Evolutionary conservation across 257 asterid species (phyloP).

Genomic region (Forsythia viridissima): DNA sequence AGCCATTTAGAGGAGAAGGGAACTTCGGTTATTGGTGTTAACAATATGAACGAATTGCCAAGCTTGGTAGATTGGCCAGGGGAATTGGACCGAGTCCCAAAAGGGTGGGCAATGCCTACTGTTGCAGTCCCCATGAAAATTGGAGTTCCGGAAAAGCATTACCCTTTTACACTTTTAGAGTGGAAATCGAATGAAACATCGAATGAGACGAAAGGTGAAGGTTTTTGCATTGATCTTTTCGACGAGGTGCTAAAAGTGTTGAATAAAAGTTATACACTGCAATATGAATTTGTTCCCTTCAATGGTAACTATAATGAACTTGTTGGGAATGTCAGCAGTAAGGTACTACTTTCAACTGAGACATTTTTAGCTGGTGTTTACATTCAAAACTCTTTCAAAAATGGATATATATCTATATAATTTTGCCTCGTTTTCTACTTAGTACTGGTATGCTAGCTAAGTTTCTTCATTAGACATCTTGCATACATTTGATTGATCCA

Average conservation of each 20-base stretch:
- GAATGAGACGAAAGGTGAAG: not conserved
- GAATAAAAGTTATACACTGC: slow-evolving; percentile 29
- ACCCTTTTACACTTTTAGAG: too few relatives aligned
- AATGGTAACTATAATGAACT: slow-evolving; percentile 32
- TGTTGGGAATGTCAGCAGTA: slow-evolving; percentile 22
- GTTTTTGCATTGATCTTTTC: slow-evolving; percentile 44
- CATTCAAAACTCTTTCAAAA: too few relatives aligned
- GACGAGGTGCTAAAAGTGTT: slow-evolving; percentile 22
- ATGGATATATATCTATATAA: not conserved
- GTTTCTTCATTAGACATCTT: too few relatives aligned
- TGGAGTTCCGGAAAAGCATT: slow-evolving; percentile 36
- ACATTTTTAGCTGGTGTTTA: too few relatives aligned
- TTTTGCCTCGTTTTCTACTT: not conserved
- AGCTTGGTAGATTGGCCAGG: slow-evolving; percentile 43
- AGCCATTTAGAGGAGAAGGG: not conserved
- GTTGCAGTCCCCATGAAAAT: slow-evolving; percentile 33
- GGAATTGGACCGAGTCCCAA: slow-evolving; percentile 38
- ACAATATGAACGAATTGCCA: not conserved
- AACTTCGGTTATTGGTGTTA: not conserved
- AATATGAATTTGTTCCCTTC: slow-evolving; percentile 28
- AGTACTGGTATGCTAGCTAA: not conserved
- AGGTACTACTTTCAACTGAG: slow-evolving; percentile 23
- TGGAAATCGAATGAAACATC: too few relatives aligned
- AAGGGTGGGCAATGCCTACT: slow-evolving; percentile 50
- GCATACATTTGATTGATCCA: not conserved